Evolutionary conservation across 441 rosid genomes (phyloP).

Genomic region (Adansonia gregorii): DNA sequence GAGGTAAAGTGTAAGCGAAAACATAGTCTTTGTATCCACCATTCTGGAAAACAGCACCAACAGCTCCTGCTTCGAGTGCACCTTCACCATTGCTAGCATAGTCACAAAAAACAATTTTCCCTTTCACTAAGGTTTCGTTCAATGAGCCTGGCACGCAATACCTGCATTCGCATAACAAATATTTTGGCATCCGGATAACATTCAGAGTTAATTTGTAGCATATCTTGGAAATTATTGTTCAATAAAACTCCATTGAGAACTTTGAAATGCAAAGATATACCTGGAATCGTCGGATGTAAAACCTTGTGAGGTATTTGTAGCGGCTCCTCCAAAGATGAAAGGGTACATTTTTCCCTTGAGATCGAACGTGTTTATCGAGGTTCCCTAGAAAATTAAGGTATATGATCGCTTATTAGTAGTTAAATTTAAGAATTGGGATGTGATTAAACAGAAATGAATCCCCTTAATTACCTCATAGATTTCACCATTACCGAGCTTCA

Average conservation of each 20-base stretch:
- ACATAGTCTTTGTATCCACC: neutral
- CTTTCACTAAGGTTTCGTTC: slow-evolving; percentile 36
- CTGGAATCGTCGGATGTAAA: neutral
- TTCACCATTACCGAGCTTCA: slow-evolving; percentile 36
- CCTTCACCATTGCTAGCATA: neutral
- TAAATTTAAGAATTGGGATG: neutral
- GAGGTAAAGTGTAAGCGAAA: slow-evolving; percentile 6
- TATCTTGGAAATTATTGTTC: neutral
- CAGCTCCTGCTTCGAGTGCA: slow-evolving; percentile 35
- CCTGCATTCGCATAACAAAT: slow-evolving; percentile 29
- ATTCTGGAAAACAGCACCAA: slow-evolving; percentile 24
- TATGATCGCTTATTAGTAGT: neutral
- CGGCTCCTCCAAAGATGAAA: slow-evolving; percentile 12
- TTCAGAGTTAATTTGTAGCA: neutral
- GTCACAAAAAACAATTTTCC: slow-evolving; percentile 49
- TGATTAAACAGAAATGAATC: neutral
- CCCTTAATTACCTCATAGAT: slow-evolving; percentile 17
- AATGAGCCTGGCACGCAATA: slow-evolving; percentile 31
- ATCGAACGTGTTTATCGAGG: slow-evolving; percentile 23
- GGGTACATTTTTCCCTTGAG: slow-evolving; percentile 21
- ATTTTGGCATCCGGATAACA: neutral
- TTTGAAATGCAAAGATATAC: neutral
- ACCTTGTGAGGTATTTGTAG: neutral
- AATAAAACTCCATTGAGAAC: neutral
- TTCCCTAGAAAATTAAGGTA: slow-evolving; percentile 5